These are phyloP conservation scores for Acanthamoeba lenticulata DNA, from an alignment of 208 protist genomes.

Conservation along the genomic window DNA sequence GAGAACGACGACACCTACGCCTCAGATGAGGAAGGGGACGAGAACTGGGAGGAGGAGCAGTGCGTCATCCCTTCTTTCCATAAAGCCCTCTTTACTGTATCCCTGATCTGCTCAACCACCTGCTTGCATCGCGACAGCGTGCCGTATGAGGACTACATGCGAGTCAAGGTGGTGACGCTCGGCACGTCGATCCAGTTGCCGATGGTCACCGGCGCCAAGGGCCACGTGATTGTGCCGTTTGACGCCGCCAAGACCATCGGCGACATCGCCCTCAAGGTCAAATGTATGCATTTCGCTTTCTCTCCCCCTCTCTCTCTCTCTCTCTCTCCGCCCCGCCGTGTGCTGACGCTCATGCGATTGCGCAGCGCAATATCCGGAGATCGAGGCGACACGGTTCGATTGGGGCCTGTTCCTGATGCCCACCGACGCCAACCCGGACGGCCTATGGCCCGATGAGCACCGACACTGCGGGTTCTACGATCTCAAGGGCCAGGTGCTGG, in stretches of 20 bases:
- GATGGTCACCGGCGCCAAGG: neutral
- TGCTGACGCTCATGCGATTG: neutral
- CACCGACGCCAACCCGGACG: conserved; percentile 54
- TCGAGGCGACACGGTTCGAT: conserved; percentile 32
- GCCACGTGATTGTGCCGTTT: conserved; percentile 38
- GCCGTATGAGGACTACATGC: conserved; percentile 61
- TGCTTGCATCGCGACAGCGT: neutral
- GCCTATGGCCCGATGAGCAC: conserved; percentile 58
- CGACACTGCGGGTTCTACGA: conserved; percentile 53
- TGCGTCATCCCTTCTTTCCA: neutral
- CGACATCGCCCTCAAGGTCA: conserved; percentile 43
- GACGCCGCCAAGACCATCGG: conserved; percentile 27
- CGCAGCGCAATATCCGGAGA: conserved; percentile 61
- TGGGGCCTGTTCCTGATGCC: conserved; percentile 54
- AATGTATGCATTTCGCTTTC: neutral
- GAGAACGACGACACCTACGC: conserved; percentile 60
- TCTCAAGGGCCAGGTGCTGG: conserved; percentile 54
- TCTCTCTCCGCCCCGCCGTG: neutral
- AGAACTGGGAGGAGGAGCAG: conserved; percentile 52
- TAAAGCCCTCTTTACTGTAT: neutral
- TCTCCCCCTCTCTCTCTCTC: neutral
- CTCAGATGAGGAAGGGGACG: conserved; percentile 58
- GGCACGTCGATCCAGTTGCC: conserved; percentile 25
- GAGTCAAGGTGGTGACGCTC: conserved; percentile 57
- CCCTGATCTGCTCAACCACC: neutral